Conservation (phyloP, 768 basidiomycete genomes). For the Mycena sanguinolenta region DNA sequence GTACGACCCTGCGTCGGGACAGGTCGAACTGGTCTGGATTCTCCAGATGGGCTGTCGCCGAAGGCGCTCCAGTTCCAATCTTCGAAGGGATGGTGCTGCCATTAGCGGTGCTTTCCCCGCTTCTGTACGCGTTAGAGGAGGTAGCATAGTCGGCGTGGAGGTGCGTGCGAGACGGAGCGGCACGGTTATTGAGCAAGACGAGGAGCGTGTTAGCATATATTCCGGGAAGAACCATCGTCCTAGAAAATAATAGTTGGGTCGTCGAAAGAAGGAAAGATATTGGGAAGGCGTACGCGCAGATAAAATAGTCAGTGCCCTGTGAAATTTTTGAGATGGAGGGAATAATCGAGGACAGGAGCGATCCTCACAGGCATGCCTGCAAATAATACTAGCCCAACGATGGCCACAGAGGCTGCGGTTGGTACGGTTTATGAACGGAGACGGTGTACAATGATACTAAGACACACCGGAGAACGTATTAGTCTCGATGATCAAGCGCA, state of each 20-base stretch:
- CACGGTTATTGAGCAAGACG: constrained; percentile 43
- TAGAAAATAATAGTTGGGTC: not conserved
- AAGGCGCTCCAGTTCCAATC: not conserved
- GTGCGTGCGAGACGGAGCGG: constrained; percentile 18
- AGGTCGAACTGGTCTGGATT: not conserved
- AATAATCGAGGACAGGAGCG: not conserved
- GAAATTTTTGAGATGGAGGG: not conserved
- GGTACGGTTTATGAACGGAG: not conserved
- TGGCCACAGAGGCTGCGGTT: constrained; percentile 23
- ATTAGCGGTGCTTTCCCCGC: constrained; percentile 7
- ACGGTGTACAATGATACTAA: not conserved
- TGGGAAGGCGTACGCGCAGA: constrained; percentile 26
- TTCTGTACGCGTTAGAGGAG: not conserved
- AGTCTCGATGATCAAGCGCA: constrained; percentile 43
- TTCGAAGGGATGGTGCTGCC: constrained; percentile 1
- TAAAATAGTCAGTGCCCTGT: constrained; percentile 25
- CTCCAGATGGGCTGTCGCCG: not conserved
- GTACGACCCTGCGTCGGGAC: not conserved
- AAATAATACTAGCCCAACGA: constrained; percentile 31
- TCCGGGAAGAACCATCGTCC: constrained; percentile 38
- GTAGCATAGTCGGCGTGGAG: not conserved
- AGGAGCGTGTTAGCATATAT: constrained; percentile 43
- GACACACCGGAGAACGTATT: constrained; percentile 34
- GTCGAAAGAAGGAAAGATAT: too few species aligned
- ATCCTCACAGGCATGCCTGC: constrained; percentile 19